Percentiles rank a stretch among this genome's conserved stretches.
These are phyloP conservation scores for Alnus glutinosa DNA, from an alignment of 306 rosid genomes.

Conservation along the genomic window DNA sequence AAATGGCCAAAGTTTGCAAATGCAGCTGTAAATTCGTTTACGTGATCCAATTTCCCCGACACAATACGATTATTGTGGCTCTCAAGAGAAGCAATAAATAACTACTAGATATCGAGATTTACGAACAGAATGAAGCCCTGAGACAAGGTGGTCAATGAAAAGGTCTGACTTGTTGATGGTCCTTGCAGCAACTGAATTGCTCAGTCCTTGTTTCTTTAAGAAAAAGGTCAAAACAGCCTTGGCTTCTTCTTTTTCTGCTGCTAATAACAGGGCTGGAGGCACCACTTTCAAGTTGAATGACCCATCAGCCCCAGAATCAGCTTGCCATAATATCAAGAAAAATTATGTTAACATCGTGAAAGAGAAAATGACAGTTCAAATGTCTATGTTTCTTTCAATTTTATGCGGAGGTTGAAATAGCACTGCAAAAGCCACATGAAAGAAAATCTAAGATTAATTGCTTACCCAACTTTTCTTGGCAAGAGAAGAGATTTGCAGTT, in stretches of 20 bases:
- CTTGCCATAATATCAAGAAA: conserved; percentile 26
- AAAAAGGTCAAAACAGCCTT: conserved; percentile 80
- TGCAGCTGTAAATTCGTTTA: conserved; percentile 11
- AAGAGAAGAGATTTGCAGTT: conserved; percentile 48
- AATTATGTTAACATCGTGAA: conserved; percentile 11
- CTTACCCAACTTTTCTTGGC: conserved; percentile 69
- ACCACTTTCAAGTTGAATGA: conserved; percentile 45
- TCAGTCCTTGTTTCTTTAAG: conserved; percentile 81
- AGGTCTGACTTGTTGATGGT: conserved; percentile 71
- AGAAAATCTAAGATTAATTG: conserved; percentile 18
- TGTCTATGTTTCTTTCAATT: background rate
- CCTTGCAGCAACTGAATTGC: conserved; percentile 71
- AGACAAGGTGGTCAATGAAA: conserved; percentile 73
- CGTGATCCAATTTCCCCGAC: conserved; percentile 8
- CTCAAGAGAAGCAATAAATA: conserved; percentile 9
- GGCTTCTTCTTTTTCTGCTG: conserved; percentile 95
- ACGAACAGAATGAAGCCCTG: conserved; percentile 76
- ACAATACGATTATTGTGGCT: background rate
- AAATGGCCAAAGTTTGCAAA: conserved; percentile 2
- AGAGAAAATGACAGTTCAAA: background rate
- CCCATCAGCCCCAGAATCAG: conserved; percentile 55
- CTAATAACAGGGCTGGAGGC: conserved; percentile 67
- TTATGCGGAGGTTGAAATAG: background rate
- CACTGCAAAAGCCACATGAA: conserved; percentile 13
- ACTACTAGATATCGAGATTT: conserved; percentile 90